These are phyloP conservation scores for Colletotrichum sp. DNA, from an alignment of 2,329 filamentous ascomycete species.

Conservation along the genomic window DNA sequence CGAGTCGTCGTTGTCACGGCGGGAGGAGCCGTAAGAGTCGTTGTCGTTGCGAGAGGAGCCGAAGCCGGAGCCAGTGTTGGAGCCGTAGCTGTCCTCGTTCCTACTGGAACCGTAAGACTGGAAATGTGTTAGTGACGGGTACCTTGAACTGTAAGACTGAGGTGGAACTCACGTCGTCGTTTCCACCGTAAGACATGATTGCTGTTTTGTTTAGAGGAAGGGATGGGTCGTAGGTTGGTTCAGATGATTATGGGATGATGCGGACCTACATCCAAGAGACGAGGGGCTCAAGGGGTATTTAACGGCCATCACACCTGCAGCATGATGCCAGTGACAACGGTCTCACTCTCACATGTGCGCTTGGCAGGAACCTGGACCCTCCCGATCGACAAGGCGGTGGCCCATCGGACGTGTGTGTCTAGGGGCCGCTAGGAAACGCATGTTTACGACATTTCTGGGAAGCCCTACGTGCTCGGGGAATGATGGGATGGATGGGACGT, in stretches of 20 bases:
- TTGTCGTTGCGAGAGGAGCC: constrained; percentile 13
- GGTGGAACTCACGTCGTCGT: constrained; percentile 38
- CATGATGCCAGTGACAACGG: neutral
- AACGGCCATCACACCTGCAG: neutral
- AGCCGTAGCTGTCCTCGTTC: constrained; percentile 22
- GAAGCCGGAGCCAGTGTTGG: constrained; percentile 24
- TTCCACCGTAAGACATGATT: constrained; percentile 53
- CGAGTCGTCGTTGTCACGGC: constrained; percentile 14
- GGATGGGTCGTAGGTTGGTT: neutral
- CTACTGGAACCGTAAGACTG: constrained; percentile 24
- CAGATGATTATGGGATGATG: neutral
- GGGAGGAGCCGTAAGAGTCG: constrained; percentile 13
- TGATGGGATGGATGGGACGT: neutral
- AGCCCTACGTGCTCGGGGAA: neutral
- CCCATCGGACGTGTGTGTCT: constrained; percentile 1
- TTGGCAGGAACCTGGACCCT: neutral
- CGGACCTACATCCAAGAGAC: neutral
- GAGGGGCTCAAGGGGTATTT: neutral
- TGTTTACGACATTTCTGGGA: constrained; percentile 16
- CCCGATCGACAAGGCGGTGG: constrained; percentile 18
- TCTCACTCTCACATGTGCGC: constrained; percentile 14
- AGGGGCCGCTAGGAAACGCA: constrained; percentile 10
- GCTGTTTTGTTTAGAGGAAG: neutral
- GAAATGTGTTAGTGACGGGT: neutral
- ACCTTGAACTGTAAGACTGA: neutral